A percentile compares a stretch with the other conserved stretches of the same genome.
Evolutionary conservation across 352 stramenopile genomes (phyloP).

Genomic region (Phytophthora nicotianae): DNA sequence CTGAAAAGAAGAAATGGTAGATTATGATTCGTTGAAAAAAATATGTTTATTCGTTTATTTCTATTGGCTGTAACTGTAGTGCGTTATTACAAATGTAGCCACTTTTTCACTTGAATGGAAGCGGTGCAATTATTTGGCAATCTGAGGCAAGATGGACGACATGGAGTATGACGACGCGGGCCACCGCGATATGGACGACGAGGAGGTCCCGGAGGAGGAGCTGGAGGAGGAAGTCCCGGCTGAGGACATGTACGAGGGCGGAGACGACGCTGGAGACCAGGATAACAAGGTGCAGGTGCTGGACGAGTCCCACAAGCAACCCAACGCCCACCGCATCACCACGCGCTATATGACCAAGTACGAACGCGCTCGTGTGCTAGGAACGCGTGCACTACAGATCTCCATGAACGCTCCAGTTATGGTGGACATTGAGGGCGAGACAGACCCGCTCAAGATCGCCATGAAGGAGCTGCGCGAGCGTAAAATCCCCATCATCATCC

Average conservation of each 20-base stretch:
- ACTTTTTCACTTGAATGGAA: constrained; percentile 30
- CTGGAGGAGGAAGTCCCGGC: constrained; percentile 75
- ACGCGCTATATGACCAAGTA: constrained; percentile 99
- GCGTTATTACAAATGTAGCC: not conserved
- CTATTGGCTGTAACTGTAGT: constrained; percentile 26
- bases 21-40: constrained; percentile 26
- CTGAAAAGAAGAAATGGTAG: constrained; percentile 6
- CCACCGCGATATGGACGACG: constrained; percentile 82
- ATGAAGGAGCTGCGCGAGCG: constrained; percentile 99
- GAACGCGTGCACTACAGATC: constrained; percentile 98
- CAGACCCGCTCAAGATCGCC: constrained; percentile 99
- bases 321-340: constrained; percentile 93
- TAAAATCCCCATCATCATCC: constrained; percentile 99
- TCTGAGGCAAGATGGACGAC: constrained; percentile 67
- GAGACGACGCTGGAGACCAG: constrained; percentile 53
- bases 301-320: constrained; percentile 87
- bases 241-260: constrained; percentile 74
- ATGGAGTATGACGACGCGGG: constrained; percentile 86
- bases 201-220: constrained; percentile 79
- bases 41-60: too few species aligned
- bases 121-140: constrained; percentile 11
- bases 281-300: constrained; percentile 79
- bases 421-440: constrained; percentile 97
- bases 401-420: constrained; percentile 98
- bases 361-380: constrained; percentile 97